Percentiles rank a stretch among this genome's conserved stretches.
Conservation (phyloP, 345 rosid genomes). For the Aquilaria sinensis region DNA sequence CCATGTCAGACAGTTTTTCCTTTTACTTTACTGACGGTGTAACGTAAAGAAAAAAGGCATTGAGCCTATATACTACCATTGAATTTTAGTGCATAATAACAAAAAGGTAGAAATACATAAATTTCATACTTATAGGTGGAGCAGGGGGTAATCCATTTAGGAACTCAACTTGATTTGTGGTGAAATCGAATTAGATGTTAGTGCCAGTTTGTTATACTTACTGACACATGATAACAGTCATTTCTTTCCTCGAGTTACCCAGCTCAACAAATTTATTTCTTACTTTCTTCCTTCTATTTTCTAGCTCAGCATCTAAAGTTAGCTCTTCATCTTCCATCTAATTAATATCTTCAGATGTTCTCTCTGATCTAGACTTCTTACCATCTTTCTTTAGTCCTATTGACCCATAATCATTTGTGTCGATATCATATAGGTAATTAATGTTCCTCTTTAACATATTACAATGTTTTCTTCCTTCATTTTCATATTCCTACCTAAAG, state of each 20-base stretch:
- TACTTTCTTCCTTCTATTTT: slow-evolving; percentile 31
- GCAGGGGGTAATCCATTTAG: slow-evolving; percentile 54
- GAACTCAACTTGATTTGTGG: slow-evolving; percentile 33
- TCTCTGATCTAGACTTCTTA: slow-evolving; percentile 29
- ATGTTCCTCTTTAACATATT: slow-evolving; percentile 31
- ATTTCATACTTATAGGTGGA: slow-evolving; percentile 49
- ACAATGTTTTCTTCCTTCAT: slow-evolving; percentile 30
- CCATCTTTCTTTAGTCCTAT: slow-evolving; percentile 25
- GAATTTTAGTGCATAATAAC: slow-evolving; percentile 2
- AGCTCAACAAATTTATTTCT: slow-evolving; percentile 35
- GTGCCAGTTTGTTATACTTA: slow-evolving; percentile 50
- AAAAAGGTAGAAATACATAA: slow-evolving; percentile 2
- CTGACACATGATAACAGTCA: slow-evolving; percentile 45
- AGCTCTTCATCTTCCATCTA: slow-evolving; percentile 37
- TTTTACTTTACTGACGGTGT: slow-evolving; percentile 33
- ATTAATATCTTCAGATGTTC: slow-evolving; percentile 29
- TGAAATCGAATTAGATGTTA: slow-evolving; percentile 23
- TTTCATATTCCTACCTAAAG: slow-evolving; percentile 21
- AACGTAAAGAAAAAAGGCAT: not conserved
- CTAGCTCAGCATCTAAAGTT: slow-evolving; percentile 32
- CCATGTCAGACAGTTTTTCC: slow-evolving; percentile 50
- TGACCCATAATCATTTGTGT: slow-evolving; percentile 19
- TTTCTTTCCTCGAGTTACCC: slow-evolving; percentile 36
- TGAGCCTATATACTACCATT: not conserved
- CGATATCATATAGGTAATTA: slow-evolving; percentile 28